Conservation (phyloP, 495 filamentous ascomycete genomes). For the Mytilinidion resinicola region DNA sequence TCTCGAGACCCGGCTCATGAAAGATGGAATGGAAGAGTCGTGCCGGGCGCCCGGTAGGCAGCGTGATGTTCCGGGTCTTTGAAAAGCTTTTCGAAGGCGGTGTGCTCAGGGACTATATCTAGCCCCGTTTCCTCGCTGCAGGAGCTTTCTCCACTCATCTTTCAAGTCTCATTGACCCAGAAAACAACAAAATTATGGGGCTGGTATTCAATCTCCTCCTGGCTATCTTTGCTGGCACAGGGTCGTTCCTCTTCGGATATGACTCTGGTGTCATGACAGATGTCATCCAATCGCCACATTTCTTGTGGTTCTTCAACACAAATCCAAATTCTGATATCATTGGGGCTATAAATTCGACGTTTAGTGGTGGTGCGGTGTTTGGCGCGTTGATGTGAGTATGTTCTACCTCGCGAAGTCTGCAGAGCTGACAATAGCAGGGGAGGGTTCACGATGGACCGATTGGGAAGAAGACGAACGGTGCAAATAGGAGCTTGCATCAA, state of each 20-base stretch:
- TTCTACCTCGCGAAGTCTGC: neutral
- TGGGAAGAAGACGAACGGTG: slow-evolving; percentile 46
- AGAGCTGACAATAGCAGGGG: slow-evolving; percentile 46
- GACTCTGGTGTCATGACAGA: slow-evolving; percentile 38
- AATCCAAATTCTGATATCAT: slow-evolving; percentile 19
- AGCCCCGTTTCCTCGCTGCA: neutral
- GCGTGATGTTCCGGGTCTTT: neutral
- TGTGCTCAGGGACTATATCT: slow-evolving; percentile 1
- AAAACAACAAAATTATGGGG: slow-evolving; percentile 12
- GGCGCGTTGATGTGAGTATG: slow-evolving; percentile 43
- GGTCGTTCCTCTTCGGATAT: slow-evolving; percentile 37
- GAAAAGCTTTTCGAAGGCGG: neutral
- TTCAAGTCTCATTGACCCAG: neutral
- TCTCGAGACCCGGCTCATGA: neutral
- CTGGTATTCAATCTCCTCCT: slow-evolving; percentile 20
- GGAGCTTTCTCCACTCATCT: neutral
- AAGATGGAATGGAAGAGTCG: neutral
- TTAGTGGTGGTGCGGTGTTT: slow-evolving; percentile 31
- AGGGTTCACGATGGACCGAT: slow-evolving; percentile 45
- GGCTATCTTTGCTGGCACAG: slow-evolving; percentile 36
- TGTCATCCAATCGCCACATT: slow-evolving; percentile 37
- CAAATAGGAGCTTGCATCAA: slow-evolving; percentile 35
- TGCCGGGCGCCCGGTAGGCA: neutral
- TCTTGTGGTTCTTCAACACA: slow-evolving; percentile 33
- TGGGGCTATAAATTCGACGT: slow-evolving; percentile 30